Base-by-base conservation (phyloP, 495 filamentous ascomycete genomes). In the Sordaria brevicollis region DNA sequence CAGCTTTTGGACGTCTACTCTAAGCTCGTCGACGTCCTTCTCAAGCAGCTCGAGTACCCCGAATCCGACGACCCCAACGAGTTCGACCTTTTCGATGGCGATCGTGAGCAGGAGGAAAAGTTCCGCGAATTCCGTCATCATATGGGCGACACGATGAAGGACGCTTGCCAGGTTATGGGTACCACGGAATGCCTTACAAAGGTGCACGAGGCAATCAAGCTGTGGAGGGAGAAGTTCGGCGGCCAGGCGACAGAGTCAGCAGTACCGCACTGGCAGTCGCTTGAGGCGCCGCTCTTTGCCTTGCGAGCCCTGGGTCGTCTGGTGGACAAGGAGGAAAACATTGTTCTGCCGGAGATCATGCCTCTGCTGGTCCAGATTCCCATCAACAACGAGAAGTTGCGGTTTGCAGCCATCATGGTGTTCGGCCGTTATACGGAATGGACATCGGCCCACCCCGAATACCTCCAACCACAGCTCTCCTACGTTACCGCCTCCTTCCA, bases 131-230 rank as follows among this genome's bases (percentile, higher is more conserved):
- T 97, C 83, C 85, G 95, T 71, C 95, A 99, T 78, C 86, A 91
- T 33, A 99, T 98, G 93, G 95, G 95, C 19, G 95, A 99, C 79
- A 95, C 97, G 3, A 87, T 99, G 43, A 99, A 99, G 81, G 95
- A 98, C 76, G 93, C 93, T 68, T 98, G 95, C 79, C 90, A 96
- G 73, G 94, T 99, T 21, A 94, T 99, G 77, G 94, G 94, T 11
- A 90, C 94, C 35, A 87, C 92, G 0, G 92, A 96, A 65, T 98
- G 95, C 72, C 86, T 99, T 57, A 85, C 86, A 67, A 98, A 98
- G 78, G 89, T 95, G 3, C 92, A 93, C 75, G 82, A 90, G 5
- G 81, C 90, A 57, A 93, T 99, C 71, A 90, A 96, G 80, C 76
- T 87, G 10, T 99, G 95, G 95, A 91, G 95, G 74, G 85, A 87